Base-by-base conservation (phyloP, 306 rosid genomes). In the Prunus armeniaca region DNA sequence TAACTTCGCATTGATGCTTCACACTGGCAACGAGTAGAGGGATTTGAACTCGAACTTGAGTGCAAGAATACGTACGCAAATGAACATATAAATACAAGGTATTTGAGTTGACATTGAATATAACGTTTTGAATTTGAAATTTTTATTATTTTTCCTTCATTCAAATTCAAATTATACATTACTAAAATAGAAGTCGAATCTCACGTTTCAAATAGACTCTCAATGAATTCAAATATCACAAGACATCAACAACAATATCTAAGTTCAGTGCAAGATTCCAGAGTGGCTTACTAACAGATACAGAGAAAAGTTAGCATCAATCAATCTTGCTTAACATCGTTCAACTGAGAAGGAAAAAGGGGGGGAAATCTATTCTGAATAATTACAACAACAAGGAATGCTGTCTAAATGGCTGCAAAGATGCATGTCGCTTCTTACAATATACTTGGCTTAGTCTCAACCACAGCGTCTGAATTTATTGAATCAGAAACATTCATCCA, bases 341-440 rank as follows among this genome's bases (percentile, higher is more conserved):
- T 68, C 77, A 85, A 76, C 79, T 46, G 41, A 65, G 67, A 62
- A 76, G 8, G 19, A 72, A 67, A 79, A 28, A 0, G 4, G 20
- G n/a, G 11, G 1, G 14, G 55, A 78, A 75, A 73, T 58, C 67
- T 55, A 69, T 49, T 64, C 52, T 13, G 43, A 80, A 7, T 81
- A 86, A 86, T 85, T 90, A 90, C 96, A 86, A 81, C 65, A 64
- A 83, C 80, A 75, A 58, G 78, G 74, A 79, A 83, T n/a, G 79
- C 68, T 50, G 81, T 69, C 83, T 24, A 80, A 74, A 15, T 34
- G 71, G 61, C 72, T 71, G 52, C 38, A 43, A 58, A 78, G 62
- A 62, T 69, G 75, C 74, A 67, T 13, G 74, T 47, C 51, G 65
- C 65, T 63, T 62, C 68, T 76, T 19, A n/a, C 17, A 3, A 61